Base-by-base conservation (phyloP, 1,139 yeast genomes). In the Protomyces inundatus region DNA sequence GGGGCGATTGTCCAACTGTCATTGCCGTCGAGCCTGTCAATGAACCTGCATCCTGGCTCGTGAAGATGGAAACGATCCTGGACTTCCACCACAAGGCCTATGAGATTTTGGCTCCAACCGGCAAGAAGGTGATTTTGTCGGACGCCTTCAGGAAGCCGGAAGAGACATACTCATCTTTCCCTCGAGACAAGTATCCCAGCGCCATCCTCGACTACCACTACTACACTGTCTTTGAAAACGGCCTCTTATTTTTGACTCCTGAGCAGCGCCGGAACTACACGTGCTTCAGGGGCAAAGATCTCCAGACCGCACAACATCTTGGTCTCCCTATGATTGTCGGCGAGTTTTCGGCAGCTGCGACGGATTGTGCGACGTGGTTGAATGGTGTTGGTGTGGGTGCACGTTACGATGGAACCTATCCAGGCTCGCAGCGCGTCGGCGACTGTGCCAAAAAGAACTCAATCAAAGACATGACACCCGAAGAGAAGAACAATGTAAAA, bases 271-370 rank as follows among this genome's bases (percentile, higher is more conserved):
- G 91, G 58, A 67, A 74, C 6, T 76, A 77, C 58, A 90, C 89
- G 6, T 88, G 96, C 75, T n/a, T 5, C 14, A 14, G 12, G 12
- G 6, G 42, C 12, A n/a, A 14, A 39, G 14, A 39, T 2, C 14
- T 12, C 6, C 14, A 12, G 42, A 14, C 42, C 16, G 42, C 42
- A 12, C 52, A 66, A 12, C 55, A 59, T 23, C 67, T 73, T 48
- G 96, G 88, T 73, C 86, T 86, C 75, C 87, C 95, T 87, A 82
- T 83, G 63, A 82, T 91, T 42, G 81, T 84, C 64, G 98, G 98
- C 67, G 98, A 91, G 79, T 93, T 91, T 87, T 82, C 95, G 33
- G 97, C 93, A 30, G 98, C 98, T 0, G 80, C 90, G 69, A 90
- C 97, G 7, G 97, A 91, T 76, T 91, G 98, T 79, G 63, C 65